A percentile compares a stretch with the other conserved stretches of the same genome.
Evolutionary conservation across 139 green algal genomes (phyloP).

Genomic region (Chlorella ohadii): DNA sequence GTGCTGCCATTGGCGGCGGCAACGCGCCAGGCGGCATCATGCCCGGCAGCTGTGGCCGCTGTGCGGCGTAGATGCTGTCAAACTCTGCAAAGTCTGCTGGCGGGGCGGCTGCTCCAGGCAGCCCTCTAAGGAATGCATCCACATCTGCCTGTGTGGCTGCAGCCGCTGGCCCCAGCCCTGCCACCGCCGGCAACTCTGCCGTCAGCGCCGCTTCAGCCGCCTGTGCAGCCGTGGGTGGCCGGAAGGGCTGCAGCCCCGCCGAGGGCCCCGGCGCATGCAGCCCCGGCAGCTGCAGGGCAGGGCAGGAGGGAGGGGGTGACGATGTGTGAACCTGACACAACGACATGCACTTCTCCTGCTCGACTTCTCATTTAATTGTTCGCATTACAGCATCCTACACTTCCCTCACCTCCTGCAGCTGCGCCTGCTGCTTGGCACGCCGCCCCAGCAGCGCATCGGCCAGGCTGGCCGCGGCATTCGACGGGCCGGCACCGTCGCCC

Average conservation of each 20-base stretch:
- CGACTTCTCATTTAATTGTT: too few species aligned
- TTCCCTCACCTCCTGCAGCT: conserved; percentile 50
- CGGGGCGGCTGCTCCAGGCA: not conserved
- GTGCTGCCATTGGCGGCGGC: not conserved
- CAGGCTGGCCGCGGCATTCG: conserved; percentile 79
- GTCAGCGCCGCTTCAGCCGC: conserved; percentile 35
- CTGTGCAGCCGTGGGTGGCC: conserved; percentile 23
- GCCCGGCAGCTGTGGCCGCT: not conserved
- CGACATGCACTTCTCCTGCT: too few species aligned
- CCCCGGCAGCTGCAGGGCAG: conserved; percentile 29
- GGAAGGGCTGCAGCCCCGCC: not conserved
- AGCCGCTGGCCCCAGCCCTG: conserved; percentile 17
- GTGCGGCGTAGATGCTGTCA: conserved; percentile 46
- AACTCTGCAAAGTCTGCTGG: conserved; percentile 32
- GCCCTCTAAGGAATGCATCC: conserved; percentile 26
- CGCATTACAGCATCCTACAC: too few species aligned
- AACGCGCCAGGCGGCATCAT: not conserved
- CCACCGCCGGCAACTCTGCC: conserved; percentile 27
- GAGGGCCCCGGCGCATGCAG: not conserved
- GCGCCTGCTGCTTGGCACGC: conserved; percentile 77
- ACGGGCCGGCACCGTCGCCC: conserved; percentile 64
- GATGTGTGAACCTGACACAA: too few species aligned
- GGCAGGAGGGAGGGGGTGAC: not conserved
- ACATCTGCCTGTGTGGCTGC: conserved; percentile 26
- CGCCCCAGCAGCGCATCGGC: conserved; percentile 83